Conservation (phyloP, 208 protist genomes). For the Kentomonas sorsogonicus region DNA sequence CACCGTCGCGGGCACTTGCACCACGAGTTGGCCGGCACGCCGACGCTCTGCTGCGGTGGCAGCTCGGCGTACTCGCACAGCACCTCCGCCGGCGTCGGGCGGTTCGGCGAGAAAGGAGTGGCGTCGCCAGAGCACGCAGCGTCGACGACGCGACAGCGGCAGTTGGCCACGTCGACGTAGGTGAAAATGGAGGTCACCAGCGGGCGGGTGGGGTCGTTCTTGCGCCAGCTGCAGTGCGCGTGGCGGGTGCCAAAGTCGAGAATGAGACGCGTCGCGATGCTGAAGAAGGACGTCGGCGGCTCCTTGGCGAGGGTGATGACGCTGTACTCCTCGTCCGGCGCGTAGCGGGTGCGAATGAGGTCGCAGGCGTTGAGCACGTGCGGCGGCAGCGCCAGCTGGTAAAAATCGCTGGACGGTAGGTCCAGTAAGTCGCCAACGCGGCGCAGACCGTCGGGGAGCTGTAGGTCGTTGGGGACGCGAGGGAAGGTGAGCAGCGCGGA, state of each 20-base stretch:
- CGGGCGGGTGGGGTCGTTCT: constrained; percentile 69
- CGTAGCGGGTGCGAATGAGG: constrained; percentile 59
- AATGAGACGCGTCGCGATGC: constrained; percentile 35
- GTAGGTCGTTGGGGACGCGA: constrained; percentile 25
- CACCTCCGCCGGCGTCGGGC: neutral
- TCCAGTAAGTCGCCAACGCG: constrained; percentile 51
- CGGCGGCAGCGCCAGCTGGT: constrained; percentile 33
- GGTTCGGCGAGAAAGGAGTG: neutral
- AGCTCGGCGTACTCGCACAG: constrained; percentile 13
- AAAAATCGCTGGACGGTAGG: constrained; percentile 39
- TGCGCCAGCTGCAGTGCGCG: constrained; percentile 82
- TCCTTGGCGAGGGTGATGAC: constrained; percentile 59
- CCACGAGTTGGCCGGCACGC: constrained; percentile 56
- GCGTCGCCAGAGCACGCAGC: constrained; percentile 1
- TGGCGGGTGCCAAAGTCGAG: constrained; percentile 30
- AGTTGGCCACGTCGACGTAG: constrained; percentile 69
- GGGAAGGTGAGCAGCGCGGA: constrained; percentile 67
- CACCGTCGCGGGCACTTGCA: constrained; percentile 59
- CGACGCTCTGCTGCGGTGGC: constrained; percentile 12
- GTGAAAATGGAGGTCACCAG: constrained; percentile 85
- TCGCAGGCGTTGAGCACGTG: constrained; percentile 65
- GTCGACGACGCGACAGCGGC: constrained; percentile 33
- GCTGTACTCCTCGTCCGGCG: constrained; percentile 49
- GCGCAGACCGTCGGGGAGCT: constrained; percentile 30
- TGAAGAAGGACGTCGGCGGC: constrained; percentile 46